Evolutionary conservation across 768 basidiomycete genomes (phyloP), one percentile per base, ranked within the genome.

Genomic region (Pulveroboletus sp.): DNA sequence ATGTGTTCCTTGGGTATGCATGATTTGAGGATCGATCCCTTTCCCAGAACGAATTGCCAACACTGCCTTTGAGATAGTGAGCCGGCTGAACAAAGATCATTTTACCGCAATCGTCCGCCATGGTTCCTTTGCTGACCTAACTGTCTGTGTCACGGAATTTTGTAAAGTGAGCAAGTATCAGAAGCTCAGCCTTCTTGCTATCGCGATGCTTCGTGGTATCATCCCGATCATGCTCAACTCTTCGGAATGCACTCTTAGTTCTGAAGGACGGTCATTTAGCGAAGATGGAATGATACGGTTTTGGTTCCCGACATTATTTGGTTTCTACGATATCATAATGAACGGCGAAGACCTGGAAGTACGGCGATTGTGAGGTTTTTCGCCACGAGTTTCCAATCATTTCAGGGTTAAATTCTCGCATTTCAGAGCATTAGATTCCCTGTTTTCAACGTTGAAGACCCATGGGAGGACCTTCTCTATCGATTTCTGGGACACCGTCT

Each of bases 281-380:
- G 87, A 89, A 51, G 95, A 96, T 53, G 82, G 81, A 24, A 94
- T 93, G 89, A 87, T 97, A 70, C 87, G 85, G 59, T 97, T 86
- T 68, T 99, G 96, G 96, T 93, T 89, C 74, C 96, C 96, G 0
- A 83, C 92, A 2, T 75, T 98, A 31, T 95, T 98, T 63, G 88
- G 89, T n/a, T 98, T 97, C 73, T 97, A 94, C 69, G 96, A 98
- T 67, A 95, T 99, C 47, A 95, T 99, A 65, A 98, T 99, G 95
- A 98, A 96, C 54, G 96, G 93, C 16, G 96, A 98, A 67, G 96
- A 99, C 63, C 73, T 99, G 23, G 96, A 99, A 79, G 93, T 99
- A 45, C 83, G 96, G 59, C 81, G 94, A 63, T 68, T 97, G 96
- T 99, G 64, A 72, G 92, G 76, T 12, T 46, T 45, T 27, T n/a